phyloP scores from a whole-genome alignment of 148 eudicot genomes.

The Chenopodium formosanum region DNA sequence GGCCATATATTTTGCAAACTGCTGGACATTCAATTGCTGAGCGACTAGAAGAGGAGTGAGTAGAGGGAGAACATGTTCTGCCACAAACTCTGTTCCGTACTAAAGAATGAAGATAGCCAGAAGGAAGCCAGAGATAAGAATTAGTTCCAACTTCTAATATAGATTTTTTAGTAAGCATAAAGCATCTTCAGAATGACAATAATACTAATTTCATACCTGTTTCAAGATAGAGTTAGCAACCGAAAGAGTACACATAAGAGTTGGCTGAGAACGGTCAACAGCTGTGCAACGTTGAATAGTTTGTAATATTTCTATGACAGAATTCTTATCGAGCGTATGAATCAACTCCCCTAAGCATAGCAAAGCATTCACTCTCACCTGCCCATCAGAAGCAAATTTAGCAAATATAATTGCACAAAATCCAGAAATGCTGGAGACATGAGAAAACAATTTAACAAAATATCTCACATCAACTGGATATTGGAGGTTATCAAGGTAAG shows the following conservation, averaged over 20 bases:
- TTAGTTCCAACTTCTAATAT: background rate
- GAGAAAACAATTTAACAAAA: background rate
- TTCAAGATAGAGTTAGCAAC: slow-evolving; percentile 82
- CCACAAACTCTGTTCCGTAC: slow-evolving; percentile 88
- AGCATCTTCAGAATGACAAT: slow-evolving; percentile 3
- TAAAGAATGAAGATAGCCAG: slow-evolving; percentile 39
- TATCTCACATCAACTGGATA: background rate
- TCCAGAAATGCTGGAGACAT: background rate
- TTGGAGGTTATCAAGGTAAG: background rate
- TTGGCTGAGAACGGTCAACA: slow-evolving; percentile 92
- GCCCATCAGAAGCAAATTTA: slow-evolving; percentile 31
- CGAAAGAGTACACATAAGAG: slow-evolving; percentile 95
- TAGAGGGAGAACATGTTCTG: slow-evolving; percentile 85
- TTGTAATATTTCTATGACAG: slow-evolving; percentile 67
- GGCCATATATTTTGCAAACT: slow-evolving; percentile 93
- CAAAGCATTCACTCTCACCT: slow-evolving; percentile 97
- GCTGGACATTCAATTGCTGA: slow-evolving; percentile 93
- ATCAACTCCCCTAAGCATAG: slow-evolving; percentile 85
- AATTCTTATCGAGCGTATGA: slow-evolving; percentile 69
- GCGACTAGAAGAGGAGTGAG: slow-evolving; percentile 74
- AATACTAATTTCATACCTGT: slow-evolving; percentile 49
- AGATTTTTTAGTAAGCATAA: background rate
- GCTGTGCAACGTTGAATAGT: slow-evolving; percentile 95
- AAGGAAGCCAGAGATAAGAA: slow-evolving; percentile 15
- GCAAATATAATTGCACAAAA: background rate